Evolutionary conservation across 2,329 filamentous ascomycete species (phyloP).

Genomic region (Pseudocercospora fuligena): DNA sequence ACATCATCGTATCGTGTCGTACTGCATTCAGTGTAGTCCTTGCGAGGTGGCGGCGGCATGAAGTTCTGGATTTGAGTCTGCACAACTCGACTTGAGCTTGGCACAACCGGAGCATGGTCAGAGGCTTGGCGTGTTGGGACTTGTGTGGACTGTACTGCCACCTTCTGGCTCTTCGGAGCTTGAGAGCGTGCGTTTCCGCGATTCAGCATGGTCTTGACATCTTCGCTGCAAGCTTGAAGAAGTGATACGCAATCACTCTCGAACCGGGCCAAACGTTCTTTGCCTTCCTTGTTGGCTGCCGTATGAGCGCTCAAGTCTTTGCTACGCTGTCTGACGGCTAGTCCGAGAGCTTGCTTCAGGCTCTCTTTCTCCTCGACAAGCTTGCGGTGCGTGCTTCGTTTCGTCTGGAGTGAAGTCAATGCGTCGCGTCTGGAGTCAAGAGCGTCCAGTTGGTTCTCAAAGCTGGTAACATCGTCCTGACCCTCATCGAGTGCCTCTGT

Average conservation of each 20-base stretch:
- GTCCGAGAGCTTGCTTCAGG: constrained; percentile 28
- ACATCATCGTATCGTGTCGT: constrained; percentile 14
- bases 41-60: constrained; percentile 27
- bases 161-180: constrained; percentile 13
- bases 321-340: constrained; percentile 30
- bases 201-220: constrained; percentile 28
- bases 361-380: constrained; percentile 31
- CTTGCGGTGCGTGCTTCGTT: constrained; percentile 27
- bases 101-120: constrained; percentile 14
- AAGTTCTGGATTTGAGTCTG: constrained; percentile 38
- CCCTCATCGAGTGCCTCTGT: constrained; percentile 30
- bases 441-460: constrained; percentile 27
- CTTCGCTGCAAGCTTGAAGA: constrained; percentile 31
- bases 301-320: constrained; percentile 26
- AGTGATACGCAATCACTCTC: constrained; percentile 34
- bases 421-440: constrained; percentile 26
- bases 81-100: constrained; percentile 39
- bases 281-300: constrained; percentile 34
- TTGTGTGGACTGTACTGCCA: constrained; percentile 40
- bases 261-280: constrained; percentile 30
- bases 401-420: constrained; percentile 27
- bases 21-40: not conserved
- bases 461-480: constrained; percentile 24
- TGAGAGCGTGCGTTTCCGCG: constrained; percentile 12
- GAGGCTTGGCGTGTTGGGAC: constrained; percentile 13